Conservation (phyloP, 495 filamentous ascomycete genomes). For the Apodospora peruviana region DNA sequence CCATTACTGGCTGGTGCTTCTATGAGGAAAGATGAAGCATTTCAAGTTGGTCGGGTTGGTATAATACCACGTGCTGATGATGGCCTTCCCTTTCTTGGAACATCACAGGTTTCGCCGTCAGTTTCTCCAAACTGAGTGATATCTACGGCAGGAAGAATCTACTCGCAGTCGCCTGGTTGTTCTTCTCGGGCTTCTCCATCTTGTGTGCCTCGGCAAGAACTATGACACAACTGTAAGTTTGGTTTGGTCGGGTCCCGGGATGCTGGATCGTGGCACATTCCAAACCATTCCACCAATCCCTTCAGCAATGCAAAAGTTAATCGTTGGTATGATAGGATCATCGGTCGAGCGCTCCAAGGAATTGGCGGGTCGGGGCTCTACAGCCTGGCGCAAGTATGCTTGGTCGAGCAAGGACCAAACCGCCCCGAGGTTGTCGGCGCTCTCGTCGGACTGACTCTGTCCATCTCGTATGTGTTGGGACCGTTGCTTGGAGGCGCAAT, state of each 20-base stretch:
- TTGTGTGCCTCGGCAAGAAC: constrained; percentile 49
- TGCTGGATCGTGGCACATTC: too few species aligned
- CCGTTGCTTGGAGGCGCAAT: constrained; percentile 67
- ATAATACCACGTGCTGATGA: not conserved
- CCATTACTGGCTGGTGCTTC: too few species aligned
- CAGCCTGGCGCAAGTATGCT: constrained; percentile 48
- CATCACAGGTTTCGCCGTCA: constrained; percentile 46
- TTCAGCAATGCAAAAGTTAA: not conserved
- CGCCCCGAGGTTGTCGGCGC: constrained; percentile 40
- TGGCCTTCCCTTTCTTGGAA: not conserved
- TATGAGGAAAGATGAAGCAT: too few species aligned
- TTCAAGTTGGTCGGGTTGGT: not conserved
- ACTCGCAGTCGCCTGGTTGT: constrained; percentile 41
- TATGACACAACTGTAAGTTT: constrained; percentile 48
- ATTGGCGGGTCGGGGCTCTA: constrained; percentile 57
- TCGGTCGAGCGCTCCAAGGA: constrained; percentile 56
- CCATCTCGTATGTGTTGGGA: constrained; percentile 48
- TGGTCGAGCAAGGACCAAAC: constrained; percentile 49
- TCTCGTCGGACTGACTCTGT: constrained; percentile 38
- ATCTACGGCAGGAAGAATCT: constrained; percentile 51
- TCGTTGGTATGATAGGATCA: constrained; percentile 35
- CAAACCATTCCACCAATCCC: too few species aligned
- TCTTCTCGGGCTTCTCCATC: constrained; percentile 51
- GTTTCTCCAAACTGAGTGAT: constrained; percentile 56
- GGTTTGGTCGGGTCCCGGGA: not conserved